phyloP scores from a whole-genome alignment of 768 basidiomycete species.

The Leccinum arenicola region DNA sequence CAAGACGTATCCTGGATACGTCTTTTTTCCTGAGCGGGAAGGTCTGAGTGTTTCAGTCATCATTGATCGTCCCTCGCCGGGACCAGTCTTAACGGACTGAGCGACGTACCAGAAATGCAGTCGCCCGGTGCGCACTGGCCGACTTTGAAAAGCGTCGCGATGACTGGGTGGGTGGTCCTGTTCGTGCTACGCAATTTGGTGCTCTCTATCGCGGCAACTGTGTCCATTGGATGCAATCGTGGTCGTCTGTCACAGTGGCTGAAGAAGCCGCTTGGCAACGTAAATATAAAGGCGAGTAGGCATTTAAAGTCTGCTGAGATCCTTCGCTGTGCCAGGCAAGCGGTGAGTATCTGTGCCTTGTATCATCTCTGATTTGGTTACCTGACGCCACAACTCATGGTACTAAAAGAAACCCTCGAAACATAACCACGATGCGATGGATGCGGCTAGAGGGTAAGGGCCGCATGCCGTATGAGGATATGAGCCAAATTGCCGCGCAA shows the following conservation, averaged over 20 bases:
- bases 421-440: not conserved
- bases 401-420: not conserved
- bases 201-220: constrained; percentile 22
- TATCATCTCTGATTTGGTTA: not conserved
- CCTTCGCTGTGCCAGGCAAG: not conserved
- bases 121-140: constrained; percentile 10
- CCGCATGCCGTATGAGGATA: constrained; percentile 16
- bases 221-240: constrained; percentile 13
- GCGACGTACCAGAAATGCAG: constrained; percentile 31
- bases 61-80: constrained; percentile 28
- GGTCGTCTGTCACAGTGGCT: not conserved
- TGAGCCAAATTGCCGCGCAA: not conserved
- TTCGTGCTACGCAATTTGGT: not conserved
- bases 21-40: constrained; percentile 32
- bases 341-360: not conserved
- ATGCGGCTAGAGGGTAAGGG: not conserved
- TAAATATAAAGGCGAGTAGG: not conserved
- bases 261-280: not conserved
- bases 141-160: constrained; percentile 28
- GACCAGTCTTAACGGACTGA: constrained; percentile 25
- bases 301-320: not conserved
- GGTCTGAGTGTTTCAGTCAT: constrained; percentile 32
- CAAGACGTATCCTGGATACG: constrained; percentile 12
- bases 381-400: not conserved
- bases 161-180: constrained; percentile 22